Evolutionary conservation across 495 filamentous ascomycete genomes (phyloP).

Genomic region (Pyrenula aspistea): DNA sequence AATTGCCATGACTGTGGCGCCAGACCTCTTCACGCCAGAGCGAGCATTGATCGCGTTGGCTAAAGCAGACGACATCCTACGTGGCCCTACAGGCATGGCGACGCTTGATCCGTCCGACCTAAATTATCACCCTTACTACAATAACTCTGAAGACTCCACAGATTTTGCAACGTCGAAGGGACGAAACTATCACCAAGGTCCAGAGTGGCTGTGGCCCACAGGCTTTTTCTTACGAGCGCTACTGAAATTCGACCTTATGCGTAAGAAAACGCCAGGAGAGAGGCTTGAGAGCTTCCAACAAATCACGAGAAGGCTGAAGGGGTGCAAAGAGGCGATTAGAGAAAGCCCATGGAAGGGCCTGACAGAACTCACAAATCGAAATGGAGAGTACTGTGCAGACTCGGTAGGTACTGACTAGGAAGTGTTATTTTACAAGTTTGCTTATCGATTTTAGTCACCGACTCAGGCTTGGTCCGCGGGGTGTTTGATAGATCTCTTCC

Average conservation of each 20-base stretch:
- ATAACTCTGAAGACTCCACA: conserved; percentile 81
- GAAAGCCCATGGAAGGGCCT: conserved; percentile 81
- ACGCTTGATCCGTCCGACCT: conserved; percentile 86
- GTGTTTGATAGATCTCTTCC: conserved; percentile 88
- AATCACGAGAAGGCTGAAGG: conserved; percentile 68
- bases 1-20: conserved; percentile 90
- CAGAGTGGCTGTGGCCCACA: conserved; percentile 98
- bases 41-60: conserved; percentile 70
- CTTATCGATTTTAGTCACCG: conserved; percentile 44
- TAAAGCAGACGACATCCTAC: conserved; percentile 63
- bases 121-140: conserved; percentile 89
- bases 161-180: conserved; percentile 89
- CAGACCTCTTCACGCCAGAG: conserved; percentile 66
- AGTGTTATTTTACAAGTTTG: neutral
- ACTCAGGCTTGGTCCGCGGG: conserved; percentile 94
- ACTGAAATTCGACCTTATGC: conserved; percentile 74
- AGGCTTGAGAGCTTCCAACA: conserved; percentile 87
- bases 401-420: conserved; percentile 51
- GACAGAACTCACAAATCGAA: conserved; percentile 86
- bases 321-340: conserved; percentile 67
- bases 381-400: conserved; percentile 70
- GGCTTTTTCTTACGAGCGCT: conserved; percentile 90
- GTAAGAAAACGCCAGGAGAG: conserved; percentile 48
- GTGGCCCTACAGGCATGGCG: conserved; percentile 86
- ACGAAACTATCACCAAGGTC: conserved; percentile 94